A percentile compares a stretch with the other conserved stretches of the same genome.
Evolutionary conservation across 495 filamentous ascomycete genomes (phyloP).

Genomic region (Amphirosellinia nigrospora): DNA sequence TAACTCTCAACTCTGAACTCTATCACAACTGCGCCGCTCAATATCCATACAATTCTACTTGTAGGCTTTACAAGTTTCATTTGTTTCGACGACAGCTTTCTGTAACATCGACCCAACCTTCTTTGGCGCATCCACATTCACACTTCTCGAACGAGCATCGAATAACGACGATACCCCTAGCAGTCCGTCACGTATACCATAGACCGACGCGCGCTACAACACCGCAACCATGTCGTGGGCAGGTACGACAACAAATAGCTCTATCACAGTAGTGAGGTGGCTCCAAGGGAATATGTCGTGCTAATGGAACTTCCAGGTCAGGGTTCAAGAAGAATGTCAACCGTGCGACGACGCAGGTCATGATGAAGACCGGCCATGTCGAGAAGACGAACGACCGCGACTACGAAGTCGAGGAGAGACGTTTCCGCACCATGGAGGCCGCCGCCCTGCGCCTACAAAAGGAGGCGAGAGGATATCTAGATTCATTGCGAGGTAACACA

Average conservation of each 20-base stretch:
- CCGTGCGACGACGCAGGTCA: constrained; percentile 97
- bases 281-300: constrained; percentile 10
- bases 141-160: not conserved
- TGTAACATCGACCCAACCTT: not conserved
- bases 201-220: constrained; percentile 1
- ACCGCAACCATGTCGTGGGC: constrained; percentile 65
- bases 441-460: constrained; percentile 91
- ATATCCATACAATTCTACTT: not conserved
- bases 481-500: constrained; percentile 81
- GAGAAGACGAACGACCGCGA: constrained; percentile 98
- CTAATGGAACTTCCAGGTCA: constrained; percentile 40
- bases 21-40: not conserved
- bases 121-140: not conserved
- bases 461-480: constrained; percentile 96
- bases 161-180: constrained; percentile 4
- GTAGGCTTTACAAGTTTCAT: not conserved
- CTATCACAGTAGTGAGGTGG: not conserved
- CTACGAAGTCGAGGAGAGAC: constrained; percentile 97
- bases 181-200: not conserved
- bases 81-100: not conserved
- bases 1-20: not conserved
- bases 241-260: constrained; percentile 47
- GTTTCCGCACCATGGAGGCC: constrained; percentile 95
- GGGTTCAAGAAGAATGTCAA: constrained; percentile 99
- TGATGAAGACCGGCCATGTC: constrained; percentile 99